phyloP scores from a whole-genome alignment of 2,329 filamentous ascomycete species.

The Hypomyces perniciosus region DNA sequence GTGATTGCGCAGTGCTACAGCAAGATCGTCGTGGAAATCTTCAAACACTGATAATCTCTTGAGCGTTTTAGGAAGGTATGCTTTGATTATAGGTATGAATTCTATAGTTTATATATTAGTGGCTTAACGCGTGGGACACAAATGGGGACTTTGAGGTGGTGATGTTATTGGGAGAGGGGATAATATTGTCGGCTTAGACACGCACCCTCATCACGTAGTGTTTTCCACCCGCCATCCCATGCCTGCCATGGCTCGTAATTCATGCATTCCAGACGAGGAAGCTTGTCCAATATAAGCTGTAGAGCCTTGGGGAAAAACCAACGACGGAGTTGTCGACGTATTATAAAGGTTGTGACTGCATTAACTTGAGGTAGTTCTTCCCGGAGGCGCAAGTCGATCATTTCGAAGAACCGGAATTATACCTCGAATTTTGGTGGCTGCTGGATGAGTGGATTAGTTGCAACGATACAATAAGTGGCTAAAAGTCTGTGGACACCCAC shows the following conservation, averaged over 20 bases:
- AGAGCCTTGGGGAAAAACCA: conserved; percentile 5
- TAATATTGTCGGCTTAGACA: not conserved
- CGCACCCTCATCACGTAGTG: not conserved
- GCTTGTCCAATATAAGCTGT: conserved; percentile 5
- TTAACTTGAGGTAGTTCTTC: conserved; percentile 8
- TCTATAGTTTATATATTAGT: not conserved
- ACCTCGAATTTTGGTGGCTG: too few relatives aligned
- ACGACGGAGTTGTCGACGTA: conserved; percentile 13
- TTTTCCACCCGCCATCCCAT: not conserved
- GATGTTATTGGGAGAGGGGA: too few relatives aligned
- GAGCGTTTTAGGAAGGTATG: not conserved
- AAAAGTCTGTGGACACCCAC: too few relatives aligned
- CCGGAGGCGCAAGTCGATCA: conserved; percentile 1
- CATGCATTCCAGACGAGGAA: conserved; percentile 12
- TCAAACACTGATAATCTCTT: conserved; percentile 10
- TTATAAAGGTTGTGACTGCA: conserved; percentile 11
- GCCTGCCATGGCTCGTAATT: conserved; percentile 11
- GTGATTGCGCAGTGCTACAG: conserved; percentile 4
- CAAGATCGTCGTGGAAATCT: conserved; percentile 9
- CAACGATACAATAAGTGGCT: too few relatives aligned
- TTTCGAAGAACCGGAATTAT: not conserved
- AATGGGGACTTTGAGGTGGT: not conserved
- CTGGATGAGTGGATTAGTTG: too few relatives aligned
- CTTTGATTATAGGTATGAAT: not conserved
- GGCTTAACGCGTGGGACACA: not conserved